Percentiles rank a stretch among this genome's conserved stretches.
These are phyloP conservation scores for Stenogyne calaminthoides DNA, from an alignment of 305 asterid genomes.

Conservation along the genomic window DNA sequence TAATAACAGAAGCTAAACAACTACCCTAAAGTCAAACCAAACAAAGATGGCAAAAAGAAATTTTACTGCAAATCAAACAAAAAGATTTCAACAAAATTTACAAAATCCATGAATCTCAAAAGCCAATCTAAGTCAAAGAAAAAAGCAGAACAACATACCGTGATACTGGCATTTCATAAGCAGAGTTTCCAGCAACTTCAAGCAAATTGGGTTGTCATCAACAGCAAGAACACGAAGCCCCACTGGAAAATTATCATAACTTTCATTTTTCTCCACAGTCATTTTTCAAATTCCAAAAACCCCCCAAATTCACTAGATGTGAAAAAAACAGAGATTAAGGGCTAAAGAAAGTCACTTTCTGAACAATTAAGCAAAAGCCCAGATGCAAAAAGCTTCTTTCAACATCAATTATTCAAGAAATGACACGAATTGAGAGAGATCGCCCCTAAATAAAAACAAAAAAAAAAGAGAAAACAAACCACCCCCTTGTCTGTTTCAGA, in stretches of 20 bases:
- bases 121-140: conserved; percentile 10
- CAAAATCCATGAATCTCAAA: neutral
- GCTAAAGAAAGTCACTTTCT: conserved; percentile 35
- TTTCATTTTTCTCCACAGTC: conserved; percentile 52
- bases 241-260: conserved; percentile 50
- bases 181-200: conserved; percentile 60
- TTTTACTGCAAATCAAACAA: neutral
- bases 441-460: conserved; percentile 24
- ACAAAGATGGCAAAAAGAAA: neutral
- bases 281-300: conserved; percentile 30
- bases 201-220: conserved; percentile 69
- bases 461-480: conserved; percentile 20
- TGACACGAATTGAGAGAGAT: conserved; percentile 31
- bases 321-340: conserved; percentile 26
- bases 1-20: neutral
- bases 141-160: conserved; percentile 38
- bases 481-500: conserved; percentile 27
- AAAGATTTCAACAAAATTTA: conserved; percentile 15
- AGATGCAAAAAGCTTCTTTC: conserved; percentile 31
- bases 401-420: conserved; percentile 22
- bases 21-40: conserved; percentile 11
- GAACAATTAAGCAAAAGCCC: conserved; percentile 38
- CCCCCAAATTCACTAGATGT: conserved; percentile 32
- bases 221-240: conserved; percentile 82
- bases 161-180: conserved; percentile 76